These are phyloP conservation scores for Chalara sp. DNA, from an alignment of 2,329 filamentous ascomycete genomes.

Conservation along the genomic window DNA sequence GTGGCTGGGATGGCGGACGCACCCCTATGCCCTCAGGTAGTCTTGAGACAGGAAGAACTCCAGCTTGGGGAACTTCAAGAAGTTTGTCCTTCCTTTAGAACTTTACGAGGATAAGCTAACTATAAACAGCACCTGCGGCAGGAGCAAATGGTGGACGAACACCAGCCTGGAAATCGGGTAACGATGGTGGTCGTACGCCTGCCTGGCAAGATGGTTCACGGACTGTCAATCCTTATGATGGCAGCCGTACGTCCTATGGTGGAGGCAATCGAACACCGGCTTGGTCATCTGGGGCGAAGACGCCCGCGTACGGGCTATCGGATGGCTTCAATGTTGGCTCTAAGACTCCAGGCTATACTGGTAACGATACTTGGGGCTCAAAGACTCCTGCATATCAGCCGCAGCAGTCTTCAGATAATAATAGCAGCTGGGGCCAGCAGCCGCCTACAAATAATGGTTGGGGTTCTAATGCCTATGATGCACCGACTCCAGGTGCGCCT, in stretches of 20 bases:
- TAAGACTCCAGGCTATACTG: slow-evolving; percentile 71
- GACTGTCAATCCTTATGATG: slow-evolving; percentile 58
- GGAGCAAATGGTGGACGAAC: slow-evolving; percentile 51
- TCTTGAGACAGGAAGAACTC: slow-evolving; percentile 55
- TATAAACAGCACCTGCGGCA: slow-evolving; percentile 41
- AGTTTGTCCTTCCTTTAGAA: slow-evolving; percentile 44
- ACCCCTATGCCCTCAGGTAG: slow-evolving; percentile 58
- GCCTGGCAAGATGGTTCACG: slow-evolving; percentile 62
- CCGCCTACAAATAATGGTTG: slow-evolving; percentile 30
- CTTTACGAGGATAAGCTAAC: slow-evolving; percentile 12
- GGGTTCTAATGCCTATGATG: slow-evolving; percentile 49
- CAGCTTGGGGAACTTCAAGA: slow-evolving; percentile 61
- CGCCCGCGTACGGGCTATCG: slow-evolving; percentile 45
- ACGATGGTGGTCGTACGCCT: slow-evolving; percentile 52
- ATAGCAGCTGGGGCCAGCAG: slow-evolving; percentile 28
- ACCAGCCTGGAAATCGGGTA: slow-evolving; percentile 56
- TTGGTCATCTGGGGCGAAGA: slow-evolving; percentile 73
- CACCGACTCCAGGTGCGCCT: slow-evolving; percentile 56
- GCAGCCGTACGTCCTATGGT: slow-evolving; percentile 67
- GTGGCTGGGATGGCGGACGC: slow-evolving; percentile 59
- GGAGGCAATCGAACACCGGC: slow-evolving; percentile 65
- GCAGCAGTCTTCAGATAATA: slow-evolving; percentile 48
- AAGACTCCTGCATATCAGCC: slow-evolving; percentile 61
- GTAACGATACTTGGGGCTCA: slow-evolving; percentile 56
- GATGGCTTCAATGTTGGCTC: slow-evolving; percentile 62